Percentiles rank a stretch among this genome's conserved stretches.
Conservation (phyloP, 73 alveolate species). For the Blepharisma stoltei region DNA sequence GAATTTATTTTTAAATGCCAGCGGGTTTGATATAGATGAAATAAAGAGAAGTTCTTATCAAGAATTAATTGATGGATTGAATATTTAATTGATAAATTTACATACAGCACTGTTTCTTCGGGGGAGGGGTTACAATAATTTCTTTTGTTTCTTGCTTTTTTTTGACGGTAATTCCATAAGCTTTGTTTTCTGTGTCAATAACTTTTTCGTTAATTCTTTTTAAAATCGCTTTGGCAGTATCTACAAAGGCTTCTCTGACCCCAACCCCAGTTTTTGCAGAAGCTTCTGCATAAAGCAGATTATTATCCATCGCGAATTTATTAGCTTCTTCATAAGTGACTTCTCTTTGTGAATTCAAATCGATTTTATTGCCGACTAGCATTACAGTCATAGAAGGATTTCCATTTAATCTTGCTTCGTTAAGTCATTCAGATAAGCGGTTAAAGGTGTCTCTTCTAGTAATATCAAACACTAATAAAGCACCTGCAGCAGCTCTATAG, state of each 20-base stretch:
- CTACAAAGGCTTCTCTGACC: slow-evolving; percentile 37
- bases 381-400: neutral
- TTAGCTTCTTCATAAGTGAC: slow-evolving; percentile 70
- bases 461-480: slow-evolving; percentile 79
- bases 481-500: slow-evolving; percentile 87
- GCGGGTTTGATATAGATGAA: slow-evolving; percentile 2
- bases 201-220: too few species aligned
- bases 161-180: neutral
- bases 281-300: slow-evolving; percentile 67
- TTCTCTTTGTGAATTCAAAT: slow-evolving; percentile 42
- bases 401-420: slow-evolving; percentile 40
- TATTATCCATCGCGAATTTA: slow-evolving; percentile 59
- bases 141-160: neutral
- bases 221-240: neutral
- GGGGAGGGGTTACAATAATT: too few species aligned
- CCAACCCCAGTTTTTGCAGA: slow-evolving; percentile 66
- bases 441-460: slow-evolving; percentile 41
- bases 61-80: slow-evolving; percentile 25
- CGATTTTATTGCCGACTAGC: slow-evolving; percentile 49
- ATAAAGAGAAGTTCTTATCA: neutral
- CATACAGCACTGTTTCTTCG: too few species aligned
- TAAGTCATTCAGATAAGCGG: slow-evolving; percentile 42
- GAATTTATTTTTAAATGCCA: slow-evolving; percentile 21
- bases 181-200: too few species aligned
- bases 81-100: too few species aligned